Evolutionary conservation across 2,329 filamentous ascomycete species (phyloP).

Genomic region (Ascochyta fabae): DNA sequence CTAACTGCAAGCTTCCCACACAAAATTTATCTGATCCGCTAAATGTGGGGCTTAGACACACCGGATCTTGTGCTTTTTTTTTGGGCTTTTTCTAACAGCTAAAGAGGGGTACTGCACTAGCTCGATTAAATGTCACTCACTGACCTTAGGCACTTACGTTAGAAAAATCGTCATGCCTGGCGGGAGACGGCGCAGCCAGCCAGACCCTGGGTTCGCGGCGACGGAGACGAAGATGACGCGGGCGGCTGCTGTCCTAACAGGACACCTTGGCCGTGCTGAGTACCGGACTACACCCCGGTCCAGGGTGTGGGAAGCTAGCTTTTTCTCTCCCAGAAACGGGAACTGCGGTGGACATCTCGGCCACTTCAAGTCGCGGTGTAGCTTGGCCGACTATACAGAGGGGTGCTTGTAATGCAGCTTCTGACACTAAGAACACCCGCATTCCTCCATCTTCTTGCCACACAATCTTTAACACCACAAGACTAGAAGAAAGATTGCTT

Average conservation of each 20-base stretch:
- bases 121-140: not conserved
- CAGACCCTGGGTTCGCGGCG: conserved; percentile 14
- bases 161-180: conserved; percentile 10
- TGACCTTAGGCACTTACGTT: conserved; percentile 25
- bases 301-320: conserved; percentile 22
- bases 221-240: conserved; percentile 27
- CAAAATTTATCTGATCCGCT: conserved; percentile 42
- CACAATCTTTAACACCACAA: not conserved
- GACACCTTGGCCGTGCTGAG: conserved; percentile 14
- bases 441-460: conserved; percentile 8
- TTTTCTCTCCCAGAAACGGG: conserved; percentile 17
- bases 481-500: not conserved
- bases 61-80: conserved; percentile 16
- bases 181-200: conserved; percentile 3
- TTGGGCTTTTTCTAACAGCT: conserved; percentile 18
- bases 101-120: conserved; percentile 27
- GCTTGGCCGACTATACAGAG: conserved; percentile 34
- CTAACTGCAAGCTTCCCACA: conserved; percentile 21
- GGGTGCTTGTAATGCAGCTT: conserved; percentile 22
- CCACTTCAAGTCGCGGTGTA: conserved; percentile 19
- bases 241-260: conserved; percentile 21
- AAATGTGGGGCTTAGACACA: conserved; percentile 23
- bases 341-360: conserved; percentile 19
- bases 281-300: conserved; percentile 21
- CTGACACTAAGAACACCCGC: conserved; percentile 11